Evolutionary conservation across 352 stramenopile genomes (phyloP), one percentile per base, ranked within the genome.

Genomic region (Phytophthora citrophthora): DNA sequence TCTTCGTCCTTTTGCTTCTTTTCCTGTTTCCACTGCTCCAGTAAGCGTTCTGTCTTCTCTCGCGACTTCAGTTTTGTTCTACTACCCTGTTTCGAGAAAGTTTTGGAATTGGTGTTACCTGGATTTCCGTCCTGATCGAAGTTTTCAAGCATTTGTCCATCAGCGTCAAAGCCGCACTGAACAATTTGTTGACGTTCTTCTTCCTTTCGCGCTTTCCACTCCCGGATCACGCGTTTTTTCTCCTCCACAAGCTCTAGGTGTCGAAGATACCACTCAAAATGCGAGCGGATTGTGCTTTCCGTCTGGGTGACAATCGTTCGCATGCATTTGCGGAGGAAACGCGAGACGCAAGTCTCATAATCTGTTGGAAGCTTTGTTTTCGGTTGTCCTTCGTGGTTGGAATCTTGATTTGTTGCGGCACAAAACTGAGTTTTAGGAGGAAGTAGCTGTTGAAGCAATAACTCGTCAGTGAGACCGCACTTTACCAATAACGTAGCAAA

Each of bases 201-300:
- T 52, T 88, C 74, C 61, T 91, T 93, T 13, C 51, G 44, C 15
- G 57, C 24, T 41, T 83, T 87, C 86, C 86, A 94, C 18, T 74
- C 64, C 3, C 74, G 47, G 26, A 94, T 83, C 34, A 74, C 71
- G 0, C 68, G 52, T 36, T 88, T 89, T 51, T 93, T 93, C 51
- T 89, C 75, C 23, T 88, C 65, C 0, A 88, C 29, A 18, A 93
- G 62, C 24, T 65, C 26, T 26, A 90, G 38, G 18, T 93, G 73
- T 9, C 56, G 56, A 16, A 90, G 27, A 58, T 92, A 92, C 86
- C 86, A 94, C 11, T 85, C 67, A 13, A 88, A 76, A 62, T 94
- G 86, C 13, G 64, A 76, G 0, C 81, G 74, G n/a, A 94, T 59
- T 8, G 78, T 76, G 29, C 73, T 75, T n/a, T 75, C 52, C 3